These are phyloP conservation scores for Daldinia childiae DNA, from an alignment of 495 filamentous ascomycete genomes.

Conservation along the genomic window DNA sequence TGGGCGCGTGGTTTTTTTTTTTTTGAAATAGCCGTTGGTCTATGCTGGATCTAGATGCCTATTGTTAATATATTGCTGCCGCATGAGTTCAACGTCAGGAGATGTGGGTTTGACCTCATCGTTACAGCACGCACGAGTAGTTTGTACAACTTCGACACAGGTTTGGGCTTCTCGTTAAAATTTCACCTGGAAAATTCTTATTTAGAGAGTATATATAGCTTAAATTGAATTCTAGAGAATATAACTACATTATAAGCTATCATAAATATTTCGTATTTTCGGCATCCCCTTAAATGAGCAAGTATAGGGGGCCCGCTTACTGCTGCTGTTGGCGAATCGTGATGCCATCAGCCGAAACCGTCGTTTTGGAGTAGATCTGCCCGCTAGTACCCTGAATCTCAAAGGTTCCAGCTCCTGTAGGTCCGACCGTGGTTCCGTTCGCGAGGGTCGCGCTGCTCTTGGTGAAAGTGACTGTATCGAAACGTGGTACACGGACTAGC, in stretches of 20 bases:
- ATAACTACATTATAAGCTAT: neutral
- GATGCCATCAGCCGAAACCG: neutral
- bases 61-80: neutral
- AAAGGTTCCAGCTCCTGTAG: neutral
- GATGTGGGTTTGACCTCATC: neutral
- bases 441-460: conserved; percentile 9
- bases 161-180: neutral
- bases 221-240: neutral
- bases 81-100: neutral
- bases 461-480: conserved; percentile 12
- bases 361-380: conserved; percentile 15
- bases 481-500: conserved; percentile 14
- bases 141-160: neutral
- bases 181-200: neutral
- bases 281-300: neutral
- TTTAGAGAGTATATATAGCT: neutral
- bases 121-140: neutral
- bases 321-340: conserved; percentile 13
- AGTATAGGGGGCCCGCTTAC: neutral
- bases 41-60: neutral
- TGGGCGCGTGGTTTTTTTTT: neutral
- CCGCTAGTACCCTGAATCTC: conserved; percentile 22
- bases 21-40: neutral
- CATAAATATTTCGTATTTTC: neutral
- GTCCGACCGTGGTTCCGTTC: conserved; percentile 1